phyloP scores from a whole-genome alignment of 768 basidiomycete genomes.

The Lentinula edodes region DNA sequence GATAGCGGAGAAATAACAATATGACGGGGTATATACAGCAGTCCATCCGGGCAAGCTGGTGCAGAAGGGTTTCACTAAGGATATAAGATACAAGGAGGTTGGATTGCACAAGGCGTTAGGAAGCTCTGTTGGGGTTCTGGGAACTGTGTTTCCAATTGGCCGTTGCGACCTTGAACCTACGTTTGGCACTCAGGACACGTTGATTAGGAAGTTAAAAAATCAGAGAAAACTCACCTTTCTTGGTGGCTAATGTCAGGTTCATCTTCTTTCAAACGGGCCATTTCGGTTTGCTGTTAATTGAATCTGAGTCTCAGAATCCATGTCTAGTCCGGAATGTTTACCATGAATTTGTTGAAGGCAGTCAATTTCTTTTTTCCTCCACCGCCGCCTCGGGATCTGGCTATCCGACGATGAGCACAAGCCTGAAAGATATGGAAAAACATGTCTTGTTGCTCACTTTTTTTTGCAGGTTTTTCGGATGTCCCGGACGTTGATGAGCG shows the following conservation, averaged over 20 bases:
- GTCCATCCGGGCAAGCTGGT: neutral
- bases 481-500: constrained; percentile 33
- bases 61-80: neutral
- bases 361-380: constrained; percentile 54
- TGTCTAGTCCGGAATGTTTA: constrained; percentile 13
- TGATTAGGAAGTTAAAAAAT: neutral
- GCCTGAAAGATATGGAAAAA: constrained; percentile 8
- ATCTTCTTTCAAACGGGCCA: constrained; percentile 72
- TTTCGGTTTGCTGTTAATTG: constrained; percentile 59
- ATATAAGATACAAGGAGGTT: neutral
- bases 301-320: neutral
- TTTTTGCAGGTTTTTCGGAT: constrained; percentile 48
- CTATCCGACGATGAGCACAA: constrained; percentile 22
- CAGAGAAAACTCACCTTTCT: constrained; percentile 49
- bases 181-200: neutral
- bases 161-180: constrained; percentile 68
- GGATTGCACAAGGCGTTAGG: constrained; percentile 13
- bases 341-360: constrained; percentile 74
- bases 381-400: constrained; percentile 38
- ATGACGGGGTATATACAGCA: neutral
- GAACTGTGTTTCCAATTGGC: constrained; percentile 74
- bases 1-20: neutral
- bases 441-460: constrained; percentile 38
- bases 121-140: constrained; percentile 52
- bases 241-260: constrained; percentile 69